Conservation (phyloP, 768 basidiomycete genomes). For the Tephrocybe rancida region DNA sequence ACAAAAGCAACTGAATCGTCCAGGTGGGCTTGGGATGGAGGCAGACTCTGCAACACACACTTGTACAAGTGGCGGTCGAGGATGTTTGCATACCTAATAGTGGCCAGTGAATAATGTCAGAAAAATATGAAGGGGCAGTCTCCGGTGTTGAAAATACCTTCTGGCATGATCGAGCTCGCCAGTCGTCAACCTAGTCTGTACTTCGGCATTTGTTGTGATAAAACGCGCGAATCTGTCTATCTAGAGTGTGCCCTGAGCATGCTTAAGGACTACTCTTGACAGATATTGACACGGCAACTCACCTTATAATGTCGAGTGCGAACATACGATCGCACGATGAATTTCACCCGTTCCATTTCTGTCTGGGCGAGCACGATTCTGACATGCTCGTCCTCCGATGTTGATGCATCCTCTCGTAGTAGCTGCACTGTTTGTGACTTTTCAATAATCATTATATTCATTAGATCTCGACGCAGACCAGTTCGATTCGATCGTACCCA, state of each 20-base stretch:
- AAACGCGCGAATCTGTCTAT: slow-evolving; percentile 88
- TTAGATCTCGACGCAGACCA: neutral
- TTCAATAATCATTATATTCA: slow-evolving; percentile 9
- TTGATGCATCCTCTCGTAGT: slow-evolving; percentile 77
- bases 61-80: slow-evolving; percentile 76
- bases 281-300: slow-evolving; percentile 16
- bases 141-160: slow-evolving; percentile 43
- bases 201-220: slow-evolving; percentile 67
- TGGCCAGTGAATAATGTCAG: neutral
- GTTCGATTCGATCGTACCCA: slow-evolving; percentile 55
- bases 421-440: slow-evolving; percentile 80
- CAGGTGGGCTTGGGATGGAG: slow-evolving; percentile 72
- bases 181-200: slow-evolving; percentile 80
- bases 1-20: slow-evolving; percentile 75
- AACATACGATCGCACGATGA: slow-evolving; percentile 87
- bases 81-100: slow-evolving; percentile 72
- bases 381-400: slow-evolving; percentile 92
- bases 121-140: neutral
- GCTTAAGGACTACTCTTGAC: slow-evolving; percentile 14
- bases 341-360: slow-evolving; percentile 93
- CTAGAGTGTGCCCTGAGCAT: slow-evolving; percentile 42
- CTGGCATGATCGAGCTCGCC: slow-evolving; percentile 83
- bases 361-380: slow-evolving; percentile 92
- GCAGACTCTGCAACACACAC: slow-evolving; percentile 84
- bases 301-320: slow-evolving; percentile 88